phyloP scores from a whole-genome alignment of 495 filamentous ascomycete genomes.

The Penicillium riverlandense region DNA sequence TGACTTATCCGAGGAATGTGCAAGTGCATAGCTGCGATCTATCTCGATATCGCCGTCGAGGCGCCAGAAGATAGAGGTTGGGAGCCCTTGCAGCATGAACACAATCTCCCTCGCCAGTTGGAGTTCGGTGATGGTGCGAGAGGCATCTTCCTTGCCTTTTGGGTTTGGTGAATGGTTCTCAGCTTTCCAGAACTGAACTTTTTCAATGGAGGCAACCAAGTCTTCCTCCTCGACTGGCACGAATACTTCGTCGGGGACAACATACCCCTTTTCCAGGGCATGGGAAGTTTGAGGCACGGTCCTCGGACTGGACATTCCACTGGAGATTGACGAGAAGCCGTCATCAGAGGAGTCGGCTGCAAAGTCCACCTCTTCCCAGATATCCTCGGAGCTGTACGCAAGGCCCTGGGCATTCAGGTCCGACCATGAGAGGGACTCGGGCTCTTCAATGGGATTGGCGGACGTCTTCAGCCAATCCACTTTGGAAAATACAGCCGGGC shows the following conservation, averaged over 20 bases:
- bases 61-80: conserved; percentile 60
- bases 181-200: conserved; percentile 60
- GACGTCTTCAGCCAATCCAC: conserved; percentile 53
- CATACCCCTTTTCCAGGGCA: conserved; percentile 24
- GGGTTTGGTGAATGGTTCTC: conserved; percentile 20
- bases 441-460: conserved; percentile 29
- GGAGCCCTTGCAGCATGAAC: conserved; percentile 77
- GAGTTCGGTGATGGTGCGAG: conserved; percentile 58
- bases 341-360: conserved; percentile 56
- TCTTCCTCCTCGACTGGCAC: conserved; percentile 26
- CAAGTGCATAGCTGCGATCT: conserved; percentile 29
- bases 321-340: conserved; percentile 29
- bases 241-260: conserved; percentile 32
- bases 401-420: conserved; percentile 70
- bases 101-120: conserved; percentile 71
- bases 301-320: conserved; percentile 18
- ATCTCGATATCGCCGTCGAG: conserved; percentile 32
- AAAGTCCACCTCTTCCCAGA: conserved; percentile 79
- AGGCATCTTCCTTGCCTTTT: conserved; percentile 22
- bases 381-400: conserved; percentile 55
- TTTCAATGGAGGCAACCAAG: conserved; percentile 40
- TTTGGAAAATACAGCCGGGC: conserved; percentile 62
- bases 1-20: conserved; percentile 29
- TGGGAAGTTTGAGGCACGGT: conserved; percentile 12
- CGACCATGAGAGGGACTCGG: conserved; percentile 57